phyloP scores from a whole-genome alignment of 2,329 filamentous ascomycete genomes.

The Penicillium freii region DNA sequence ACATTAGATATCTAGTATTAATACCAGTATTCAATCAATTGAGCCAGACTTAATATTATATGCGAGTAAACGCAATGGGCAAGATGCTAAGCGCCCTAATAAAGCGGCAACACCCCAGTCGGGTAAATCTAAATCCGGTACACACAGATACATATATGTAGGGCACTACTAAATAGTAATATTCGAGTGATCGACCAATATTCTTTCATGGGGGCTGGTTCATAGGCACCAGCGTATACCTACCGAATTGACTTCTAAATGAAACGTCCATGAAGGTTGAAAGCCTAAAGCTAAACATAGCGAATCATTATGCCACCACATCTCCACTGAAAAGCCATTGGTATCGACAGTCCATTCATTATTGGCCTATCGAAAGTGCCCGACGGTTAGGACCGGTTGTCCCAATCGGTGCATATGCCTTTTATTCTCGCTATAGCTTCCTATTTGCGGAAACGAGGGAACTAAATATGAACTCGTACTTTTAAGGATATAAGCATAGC shows the following conservation, averaged over 20 bases:
- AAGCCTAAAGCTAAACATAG: conserved; percentile 3
- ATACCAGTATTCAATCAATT: background rate
- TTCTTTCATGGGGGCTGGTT: conserved; percentile 14
- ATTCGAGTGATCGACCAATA: background rate
- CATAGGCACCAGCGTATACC: conserved; percentile 14
- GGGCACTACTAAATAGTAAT: background rate
- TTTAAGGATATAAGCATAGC: no score
- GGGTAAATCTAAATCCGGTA: background rate
- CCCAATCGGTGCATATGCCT: background rate
- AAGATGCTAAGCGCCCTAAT: background rate
- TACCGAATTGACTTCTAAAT: background rate
- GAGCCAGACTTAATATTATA: no score
- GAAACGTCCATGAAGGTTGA: background rate
- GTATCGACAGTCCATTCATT: background rate
- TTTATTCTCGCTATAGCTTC: background rate
- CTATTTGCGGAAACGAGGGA: background rate
- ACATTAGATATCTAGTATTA: background rate
- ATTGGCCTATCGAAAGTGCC: background rate
- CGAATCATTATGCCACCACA: background rate
- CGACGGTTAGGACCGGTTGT: conserved; percentile 12
- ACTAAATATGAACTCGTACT: background rate
- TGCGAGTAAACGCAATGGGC: no score
- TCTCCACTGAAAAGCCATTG: background rate
- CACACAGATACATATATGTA: background rate
- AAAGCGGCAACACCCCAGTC: background rate